Evolutionary conservation across 1,284 basidiomycete species (phyloP).

Genomic region (Moesziomyces globuligerus): DNA sequence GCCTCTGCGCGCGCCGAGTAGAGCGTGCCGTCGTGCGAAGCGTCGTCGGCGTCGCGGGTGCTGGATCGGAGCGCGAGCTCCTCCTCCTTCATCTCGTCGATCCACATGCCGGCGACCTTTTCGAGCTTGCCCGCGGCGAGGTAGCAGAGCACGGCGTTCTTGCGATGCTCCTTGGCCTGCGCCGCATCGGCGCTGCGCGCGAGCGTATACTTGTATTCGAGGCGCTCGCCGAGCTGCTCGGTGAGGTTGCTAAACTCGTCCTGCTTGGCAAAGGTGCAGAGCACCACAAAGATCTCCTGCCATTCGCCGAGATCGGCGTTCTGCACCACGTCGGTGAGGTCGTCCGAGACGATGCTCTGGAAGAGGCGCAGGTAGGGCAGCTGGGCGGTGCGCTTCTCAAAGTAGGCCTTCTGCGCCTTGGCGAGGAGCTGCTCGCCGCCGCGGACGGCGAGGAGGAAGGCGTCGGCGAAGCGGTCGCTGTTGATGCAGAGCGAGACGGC

Average conservation of each 20-base stretch:
- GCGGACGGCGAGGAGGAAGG: conserved; percentile 89
- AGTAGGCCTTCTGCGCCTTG: conserved; percentile 92
- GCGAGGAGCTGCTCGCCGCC: conserved; percentile 89
- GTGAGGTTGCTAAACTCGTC: conserved; percentile 87
- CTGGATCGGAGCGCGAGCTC: conserved; percentile 70
- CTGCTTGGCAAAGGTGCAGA: conserved; percentile 89
- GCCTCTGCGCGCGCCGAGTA: conserved; percentile 90
- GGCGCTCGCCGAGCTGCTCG: conserved; percentile 88
- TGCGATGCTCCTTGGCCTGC: conserved; percentile 75
- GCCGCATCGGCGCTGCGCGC: conserved; percentile 29
- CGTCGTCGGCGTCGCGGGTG: conserved; percentile 21
- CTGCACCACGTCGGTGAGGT: conserved; percentile 90
- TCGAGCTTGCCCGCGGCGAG: conserved; percentile 90
- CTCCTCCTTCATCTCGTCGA: conserved; percentile 88
- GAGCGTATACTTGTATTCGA: conserved; percentile 82
- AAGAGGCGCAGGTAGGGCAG: conserved; percentile 92
- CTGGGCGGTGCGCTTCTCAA: conserved; percentile 79
- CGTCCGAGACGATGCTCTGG: conserved; percentile 93
- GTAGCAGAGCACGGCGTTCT: conserved; percentile 87
- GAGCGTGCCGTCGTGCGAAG: conserved; percentile 39
- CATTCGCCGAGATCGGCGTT: conserved; percentile 94
- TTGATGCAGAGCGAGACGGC: conserved; percentile 92
- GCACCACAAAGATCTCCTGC: conserved; percentile 95
- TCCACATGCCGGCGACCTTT: conserved; percentile 90
- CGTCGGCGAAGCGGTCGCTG: conserved; percentile 89